A percentile compares a stretch with the other conserved stretches of the same genome.
phyloP scores from a whole-genome alignment of 2,329 filamentous ascomycete genomes.

The Calonectria fujianensis region DNA sequence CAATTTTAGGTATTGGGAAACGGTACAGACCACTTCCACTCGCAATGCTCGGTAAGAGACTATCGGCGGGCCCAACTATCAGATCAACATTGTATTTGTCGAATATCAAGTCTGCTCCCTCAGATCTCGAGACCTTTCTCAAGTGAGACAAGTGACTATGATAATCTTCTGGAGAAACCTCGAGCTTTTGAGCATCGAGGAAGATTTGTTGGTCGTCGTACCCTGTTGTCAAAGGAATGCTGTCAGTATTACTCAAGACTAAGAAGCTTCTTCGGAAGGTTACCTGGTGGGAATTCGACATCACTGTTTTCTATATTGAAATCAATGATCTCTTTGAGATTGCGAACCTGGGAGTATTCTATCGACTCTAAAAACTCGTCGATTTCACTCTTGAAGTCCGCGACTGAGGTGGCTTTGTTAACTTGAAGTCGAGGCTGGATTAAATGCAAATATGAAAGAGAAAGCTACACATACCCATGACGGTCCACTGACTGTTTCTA shows the following conservation, averaged over 20 bases:
- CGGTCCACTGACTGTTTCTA: not conserved
- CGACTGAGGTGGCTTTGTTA: not conserved
- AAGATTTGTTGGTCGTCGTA: slow-evolving; percentile 2
- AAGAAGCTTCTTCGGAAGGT: not conserved
- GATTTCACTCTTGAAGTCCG: not conserved
- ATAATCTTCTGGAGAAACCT: not conserved
- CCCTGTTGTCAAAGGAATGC: not conserved
- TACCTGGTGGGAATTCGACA: not conserved
- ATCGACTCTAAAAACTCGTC: not conserved
- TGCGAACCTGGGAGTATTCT: not conserved
- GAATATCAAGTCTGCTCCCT: not conserved
- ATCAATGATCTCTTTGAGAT: not conserved
- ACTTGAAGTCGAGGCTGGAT: not conserved
- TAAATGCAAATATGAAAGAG: not conserved
- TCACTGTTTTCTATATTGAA: not conserved
- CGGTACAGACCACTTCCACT: not conserved
- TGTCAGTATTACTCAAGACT: not conserved
- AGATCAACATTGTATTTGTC: not conserved
- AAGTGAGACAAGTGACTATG: not conserved
- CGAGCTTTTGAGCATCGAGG: not conserved
- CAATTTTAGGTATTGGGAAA: not conserved
- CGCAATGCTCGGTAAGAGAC: not conserved
- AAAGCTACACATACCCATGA: not conserved
- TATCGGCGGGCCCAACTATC: not conserved
- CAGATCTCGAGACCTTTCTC: not conserved